phyloP scores from a whole-genome alignment of 495 filamentous ascomycete species.

The Penicillium bovifimosum region DNA sequence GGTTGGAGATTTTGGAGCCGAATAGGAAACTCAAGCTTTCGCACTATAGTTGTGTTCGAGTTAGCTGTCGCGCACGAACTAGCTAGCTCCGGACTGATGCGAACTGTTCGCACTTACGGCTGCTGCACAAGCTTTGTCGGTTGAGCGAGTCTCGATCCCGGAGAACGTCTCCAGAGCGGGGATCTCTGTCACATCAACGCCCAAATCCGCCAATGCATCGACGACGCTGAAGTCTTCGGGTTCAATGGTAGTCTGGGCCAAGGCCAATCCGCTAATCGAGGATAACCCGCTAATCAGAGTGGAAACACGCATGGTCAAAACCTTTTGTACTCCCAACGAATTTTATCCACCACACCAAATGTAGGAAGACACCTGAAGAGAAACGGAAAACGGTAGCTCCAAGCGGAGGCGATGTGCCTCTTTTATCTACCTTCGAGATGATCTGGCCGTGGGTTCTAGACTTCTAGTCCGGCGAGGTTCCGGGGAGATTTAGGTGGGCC shows the following conservation, averaged over 20 bases:
- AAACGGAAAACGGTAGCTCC: background rate
- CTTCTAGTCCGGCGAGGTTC: slow-evolving; percentile 3
- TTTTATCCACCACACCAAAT: background rate
- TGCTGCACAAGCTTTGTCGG: slow-evolving; percentile 6
- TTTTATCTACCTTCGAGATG: background rate
- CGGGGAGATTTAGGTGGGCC: background rate
- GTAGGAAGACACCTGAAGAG: background rate
- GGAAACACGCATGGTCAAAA: slow-evolving; percentile 6
- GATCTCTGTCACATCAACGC: slow-evolving; percentile 13
- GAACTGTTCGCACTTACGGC: slow-evolving; percentile 6
- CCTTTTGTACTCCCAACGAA: background rate
- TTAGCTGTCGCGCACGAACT: background rate
- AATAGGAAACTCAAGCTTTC: slow-evolving; percentile 16
- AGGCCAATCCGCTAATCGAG: slow-evolving; percentile 1
- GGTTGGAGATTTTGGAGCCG: slow-evolving; percentile 7
- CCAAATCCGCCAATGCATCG: slow-evolving; percentile 8
- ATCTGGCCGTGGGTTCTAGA: background rate
- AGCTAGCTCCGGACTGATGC: background rate
- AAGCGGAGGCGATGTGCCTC: background rate
- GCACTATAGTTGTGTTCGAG: slow-evolving; percentile 3
- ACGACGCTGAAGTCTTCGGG: slow-evolving; percentile 12
- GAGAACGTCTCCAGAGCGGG: slow-evolving; percentile 11
- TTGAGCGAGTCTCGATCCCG: slow-evolving; percentile 7
- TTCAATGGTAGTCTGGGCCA: slow-evolving; percentile 5
- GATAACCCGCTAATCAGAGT: slow-evolving; percentile 9